Base-by-base conservation (phyloP, 805 yeast species). In the Lipomyces yamadae region DNA sequence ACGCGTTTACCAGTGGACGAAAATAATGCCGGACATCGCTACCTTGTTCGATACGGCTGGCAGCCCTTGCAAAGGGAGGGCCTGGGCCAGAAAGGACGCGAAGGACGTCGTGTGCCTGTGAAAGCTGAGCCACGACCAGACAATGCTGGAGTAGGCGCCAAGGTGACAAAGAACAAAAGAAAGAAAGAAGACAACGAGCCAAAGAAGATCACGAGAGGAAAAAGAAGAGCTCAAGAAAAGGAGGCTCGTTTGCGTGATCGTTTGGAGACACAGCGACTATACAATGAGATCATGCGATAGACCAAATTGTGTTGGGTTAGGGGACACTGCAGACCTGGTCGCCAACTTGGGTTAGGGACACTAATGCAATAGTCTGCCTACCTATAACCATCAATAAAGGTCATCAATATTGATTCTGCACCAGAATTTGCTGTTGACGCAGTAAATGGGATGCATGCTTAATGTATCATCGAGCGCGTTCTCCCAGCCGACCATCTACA, bases 21-120 rank as follows among this genome's bases (percentile, higher is more conserved):
- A 37, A 11, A 37, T 35, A 58, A 56, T n/a, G 57, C 65, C 5
- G 71, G 71, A 7, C 66, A 62, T 30, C 50, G 61, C 33, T 68
- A 68, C 29, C 56, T 68, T 11, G 67, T 62, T 11, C 57, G 61
- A 15, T 68, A 68, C 55, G 71, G 71, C 33, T 68, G 71, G 71
- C n/a, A 56, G n/a, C 70, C 69, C 4, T 34, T 63, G 11, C 69
- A 68, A 56, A 54, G 64, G 8, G 62, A 58, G 24, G 71, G 71
- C 6, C 61, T 68, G n/a, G 71, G 71, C 10, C 56, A 37, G 10
- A 50, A 13, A 30, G 71, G 71, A 7, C 52, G 69, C 34, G 69
- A 68, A 61, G 71, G 71, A 1, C 57, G 71, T 24, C 63, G 71
- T 18, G 39, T 57, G 29, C 71, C 71, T 6, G 13, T 68, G 2